A percentile compares a stretch with the other conserved stretches of the same genome.
phyloP scores from a whole-genome alignment of 192 early-diverging fungal species.

The Coemansia sp. region DNA sequence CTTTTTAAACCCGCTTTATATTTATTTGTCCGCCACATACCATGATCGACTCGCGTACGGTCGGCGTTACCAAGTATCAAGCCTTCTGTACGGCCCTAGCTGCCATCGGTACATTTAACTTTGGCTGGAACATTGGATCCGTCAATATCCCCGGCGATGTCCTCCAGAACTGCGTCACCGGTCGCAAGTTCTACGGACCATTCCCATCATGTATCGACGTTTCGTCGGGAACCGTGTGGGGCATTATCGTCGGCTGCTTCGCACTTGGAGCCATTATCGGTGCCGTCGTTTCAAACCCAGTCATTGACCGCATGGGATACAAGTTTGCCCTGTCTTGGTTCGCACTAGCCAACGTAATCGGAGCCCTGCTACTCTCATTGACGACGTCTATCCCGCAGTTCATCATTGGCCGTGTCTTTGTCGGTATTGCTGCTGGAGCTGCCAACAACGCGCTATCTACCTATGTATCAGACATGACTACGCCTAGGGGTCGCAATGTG shows the following conservation, averaged over 20 bases:
- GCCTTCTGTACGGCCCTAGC: constrained; percentile 53
- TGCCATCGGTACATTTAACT: constrained; percentile 58
- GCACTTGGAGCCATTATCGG: constrained; percentile 71
- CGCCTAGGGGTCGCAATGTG: constrained; percentile 67
- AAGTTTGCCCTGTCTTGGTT: constrained; percentile 67
- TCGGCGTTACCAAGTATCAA: constrained; percentile 55
- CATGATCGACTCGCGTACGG: constrained; percentile 56
- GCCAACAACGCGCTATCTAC: constrained; percentile 63
- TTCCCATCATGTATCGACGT: constrained; percentile 54
- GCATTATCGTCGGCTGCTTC: constrained; percentile 62
- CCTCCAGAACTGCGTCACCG: constrained; percentile 59
- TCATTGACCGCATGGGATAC: constrained; percentile 66
- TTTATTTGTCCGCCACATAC: background rate
- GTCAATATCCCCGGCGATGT: constrained; percentile 64
- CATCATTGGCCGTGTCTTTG: constrained; percentile 71
- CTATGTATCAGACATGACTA: constrained; percentile 81
- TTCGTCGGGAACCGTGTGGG: constrained; percentile 57
- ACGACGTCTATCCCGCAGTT: constrained; percentile 66
- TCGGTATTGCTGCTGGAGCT: constrained; percentile 75
- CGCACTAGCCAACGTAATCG: constrained; percentile 70
- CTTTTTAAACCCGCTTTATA: background rate
- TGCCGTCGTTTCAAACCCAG: constrained; percentile 63
- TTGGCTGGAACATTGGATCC: constrained; percentile 60
- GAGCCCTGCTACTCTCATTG: constrained; percentile 65
- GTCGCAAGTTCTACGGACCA: constrained; percentile 52